These are phyloP conservation scores for Dioszegia hungarica DNA, from an alignment of 768 basidiomycete species.

Conservation along the genomic window DNA sequence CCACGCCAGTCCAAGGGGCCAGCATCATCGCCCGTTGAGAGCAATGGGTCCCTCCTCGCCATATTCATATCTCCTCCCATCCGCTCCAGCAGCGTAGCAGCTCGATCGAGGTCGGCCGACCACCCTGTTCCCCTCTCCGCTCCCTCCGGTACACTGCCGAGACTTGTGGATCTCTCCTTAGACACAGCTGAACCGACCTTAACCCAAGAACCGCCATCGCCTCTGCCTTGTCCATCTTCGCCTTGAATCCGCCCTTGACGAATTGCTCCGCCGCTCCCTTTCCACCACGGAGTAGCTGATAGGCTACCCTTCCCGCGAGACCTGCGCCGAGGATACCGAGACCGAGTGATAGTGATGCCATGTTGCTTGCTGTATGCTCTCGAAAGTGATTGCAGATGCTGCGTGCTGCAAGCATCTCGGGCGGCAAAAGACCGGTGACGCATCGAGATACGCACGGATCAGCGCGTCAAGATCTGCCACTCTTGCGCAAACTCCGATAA, in stretches of 20 bases:
- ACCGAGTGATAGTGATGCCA: constrained; percentile 44
- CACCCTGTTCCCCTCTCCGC: too few species aligned
- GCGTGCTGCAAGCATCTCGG: neutral
- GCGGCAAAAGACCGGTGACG: neutral
- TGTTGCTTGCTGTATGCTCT: constrained; percentile 13
- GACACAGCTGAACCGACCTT: constrained; percentile 59
- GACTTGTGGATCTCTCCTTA: too few species aligned
- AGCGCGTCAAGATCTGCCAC: neutral
- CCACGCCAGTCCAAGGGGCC: too few species aligned
- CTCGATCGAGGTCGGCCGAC: too few species aligned
- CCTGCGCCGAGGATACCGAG: constrained; percentile 45
- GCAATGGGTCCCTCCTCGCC: too few species aligned
- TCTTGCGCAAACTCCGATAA: neutral
- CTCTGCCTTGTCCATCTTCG: constrained; percentile 94
- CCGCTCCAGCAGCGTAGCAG: too few species aligned
- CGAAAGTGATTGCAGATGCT: neutral
- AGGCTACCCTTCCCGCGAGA: constrained; percentile 36
- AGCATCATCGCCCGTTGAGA: too few species aligned
- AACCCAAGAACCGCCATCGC: constrained; percentile 86
- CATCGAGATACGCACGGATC: neutral
- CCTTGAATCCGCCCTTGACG: constrained; percentile 87
- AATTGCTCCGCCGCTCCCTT: constrained; percentile 67
- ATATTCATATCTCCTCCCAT: too few species aligned
- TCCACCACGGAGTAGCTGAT: constrained; percentile 29
- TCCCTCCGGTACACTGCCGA: too few species aligned